A percentile compares a stretch with the other conserved stretches of the same genome.
Conservation (phyloP, 192 early-diverging fungal species). For the Gigaspora rosea region DNA sequence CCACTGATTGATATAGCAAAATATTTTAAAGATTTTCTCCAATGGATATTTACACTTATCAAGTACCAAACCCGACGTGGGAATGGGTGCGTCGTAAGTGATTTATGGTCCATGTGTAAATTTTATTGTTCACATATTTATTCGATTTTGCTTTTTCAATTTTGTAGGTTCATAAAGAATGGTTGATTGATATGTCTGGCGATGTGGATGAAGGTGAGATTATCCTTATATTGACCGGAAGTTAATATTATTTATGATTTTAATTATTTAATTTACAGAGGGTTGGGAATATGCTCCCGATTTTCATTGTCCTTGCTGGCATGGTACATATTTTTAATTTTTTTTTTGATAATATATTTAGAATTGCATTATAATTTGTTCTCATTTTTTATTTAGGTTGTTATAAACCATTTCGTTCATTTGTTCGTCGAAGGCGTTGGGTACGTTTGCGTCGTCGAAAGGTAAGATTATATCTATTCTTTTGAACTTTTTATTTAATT, state of each 20-base stretch:
- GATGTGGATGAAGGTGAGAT: slow-evolving; percentile 55
- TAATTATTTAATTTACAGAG: slow-evolving; percentile 24
- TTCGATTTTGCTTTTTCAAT: not conserved
- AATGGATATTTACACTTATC: slow-evolving; percentile 51
- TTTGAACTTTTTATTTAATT: too few relatives aligned
- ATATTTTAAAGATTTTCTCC: slow-evolving; percentile 40
- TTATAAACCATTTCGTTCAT: slow-evolving; percentile 53
- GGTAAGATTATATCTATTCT: slow-evolving; percentile 3
- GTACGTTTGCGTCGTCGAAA: slow-evolving; percentile 48
- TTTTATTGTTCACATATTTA: not conserved
- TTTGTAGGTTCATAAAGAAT: slow-evolving; percentile 48
- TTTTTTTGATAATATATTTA: not conserved
- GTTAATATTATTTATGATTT: not conserved
- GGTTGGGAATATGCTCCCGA: slow-evolving; percentile 60
- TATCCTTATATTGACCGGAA: not conserved
- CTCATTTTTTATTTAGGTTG: slow-evolving; percentile 33
- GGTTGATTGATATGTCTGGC: slow-evolving; percentile 63
- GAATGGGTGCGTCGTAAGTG: slow-evolving; percentile 48
- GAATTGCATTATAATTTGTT: not conserved
- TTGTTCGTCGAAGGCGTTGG: slow-evolving; percentile 57
- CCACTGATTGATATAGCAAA: not conserved
- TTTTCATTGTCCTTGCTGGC: slow-evolving; percentile 55
- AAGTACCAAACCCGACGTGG: slow-evolving; percentile 57
- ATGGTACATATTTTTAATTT: slow-evolving; percentile 43
- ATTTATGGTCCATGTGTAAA: not conserved